Percentiles rank a stretch among this genome's conserved stretches.
phyloP scores from a whole-genome alignment of 257 asterid genomes.

The Perilla frutescens region DNA sequence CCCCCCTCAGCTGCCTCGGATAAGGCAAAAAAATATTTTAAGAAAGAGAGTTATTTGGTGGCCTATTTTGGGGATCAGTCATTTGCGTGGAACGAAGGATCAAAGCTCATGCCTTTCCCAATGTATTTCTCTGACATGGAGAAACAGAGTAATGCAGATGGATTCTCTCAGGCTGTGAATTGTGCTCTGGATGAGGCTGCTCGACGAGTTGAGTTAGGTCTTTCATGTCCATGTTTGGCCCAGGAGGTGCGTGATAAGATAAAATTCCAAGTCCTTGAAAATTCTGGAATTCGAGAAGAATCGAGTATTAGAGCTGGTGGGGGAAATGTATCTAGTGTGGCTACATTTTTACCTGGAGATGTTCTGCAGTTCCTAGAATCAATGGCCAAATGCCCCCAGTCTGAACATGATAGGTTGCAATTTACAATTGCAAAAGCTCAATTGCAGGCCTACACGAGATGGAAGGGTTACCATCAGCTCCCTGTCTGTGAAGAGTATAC shows the following conservation, averaged over 20 bases:
- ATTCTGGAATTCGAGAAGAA: constrained; percentile 55
- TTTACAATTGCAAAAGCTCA: constrained; percentile 54
- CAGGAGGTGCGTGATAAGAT: constrained; percentile 48
- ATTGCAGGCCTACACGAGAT: constrained; percentile 59
- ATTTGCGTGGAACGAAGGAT: constrained; percentile 82
- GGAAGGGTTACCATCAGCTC: constrained; percentile 63
- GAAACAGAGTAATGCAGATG: constrained; percentile 53
- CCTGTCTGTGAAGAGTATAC: constrained; percentile 43
- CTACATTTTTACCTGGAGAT: constrained; percentile 51
- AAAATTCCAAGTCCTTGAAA: constrained; percentile 47
- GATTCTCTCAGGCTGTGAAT: constrained; percentile 57
- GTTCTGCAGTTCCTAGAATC: constrained; percentile 48
- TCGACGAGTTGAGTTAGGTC: constrained; percentile 65
- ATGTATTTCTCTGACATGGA: constrained; percentile 64
- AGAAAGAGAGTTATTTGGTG: constrained; percentile 58
- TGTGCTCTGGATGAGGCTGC: constrained; percentile 66
- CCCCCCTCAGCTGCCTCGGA: constrained; percentile 68
- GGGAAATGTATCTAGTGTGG: constrained; percentile 45
- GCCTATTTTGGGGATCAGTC: constrained; percentile 85
- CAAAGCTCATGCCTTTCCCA: constrained; percentile 61
- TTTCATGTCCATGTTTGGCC: constrained; percentile 72
- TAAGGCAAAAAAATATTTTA: constrained; percentile 51
- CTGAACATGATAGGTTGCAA: constrained; percentile 46
- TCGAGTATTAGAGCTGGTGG: constrained; percentile 47
- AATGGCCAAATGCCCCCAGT: constrained; percentile 56